Base-by-base conservation (phyloP, 257 asterid species). In the Forsythia viridissima region DNA sequence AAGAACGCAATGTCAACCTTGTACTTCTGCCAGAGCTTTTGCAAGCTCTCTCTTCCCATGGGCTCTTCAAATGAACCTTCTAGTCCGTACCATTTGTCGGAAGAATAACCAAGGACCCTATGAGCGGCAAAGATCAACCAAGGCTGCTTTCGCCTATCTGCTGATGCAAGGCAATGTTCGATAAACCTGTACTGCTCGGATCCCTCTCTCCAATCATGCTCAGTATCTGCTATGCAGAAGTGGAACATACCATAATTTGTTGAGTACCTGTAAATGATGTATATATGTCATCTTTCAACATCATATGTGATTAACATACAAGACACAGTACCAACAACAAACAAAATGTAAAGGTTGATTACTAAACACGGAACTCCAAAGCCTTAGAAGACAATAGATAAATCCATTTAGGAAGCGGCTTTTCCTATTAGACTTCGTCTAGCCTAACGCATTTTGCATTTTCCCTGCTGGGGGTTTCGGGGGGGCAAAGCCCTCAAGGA, bases 161-260 rank as follows among this genome's bases (percentile, higher is more conserved):
- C 88, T 40, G 88, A 82, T 36, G 86, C 84, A 38, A 85, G 76
- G 71, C 88, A 85, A 57, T 71, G 66, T 63, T 85, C 85, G 8
- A 80, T 85, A 68, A 85, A 85, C 79, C 51, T 72, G 51, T 85
- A 85, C 43, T 85, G 88, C 74, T 82, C 88, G 24, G 88, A 69
- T 21, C 86, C 86, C 79, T 85, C 86, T 36, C 88, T 80, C 90
- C 90, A 86, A 30, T 86, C 88, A 74, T 84, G 85, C 78, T 86
- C 90, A 6, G 81, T 77, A 30, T 86, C 90, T 16, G 74, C 84
- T 74, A 84, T 84, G 82, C 88, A 86, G 52, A 86, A 86, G 43
- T 68, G 81, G 70, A 86, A 86, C 90, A 86, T 86, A 57, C 90
- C 90, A 80, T 81, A 86, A 67, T 86, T 80, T 57, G 90, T 82